phyloP scores from a whole-genome alignment of 352 stramenopile genomes.

The Globisporangium carolinianum region DNA sequence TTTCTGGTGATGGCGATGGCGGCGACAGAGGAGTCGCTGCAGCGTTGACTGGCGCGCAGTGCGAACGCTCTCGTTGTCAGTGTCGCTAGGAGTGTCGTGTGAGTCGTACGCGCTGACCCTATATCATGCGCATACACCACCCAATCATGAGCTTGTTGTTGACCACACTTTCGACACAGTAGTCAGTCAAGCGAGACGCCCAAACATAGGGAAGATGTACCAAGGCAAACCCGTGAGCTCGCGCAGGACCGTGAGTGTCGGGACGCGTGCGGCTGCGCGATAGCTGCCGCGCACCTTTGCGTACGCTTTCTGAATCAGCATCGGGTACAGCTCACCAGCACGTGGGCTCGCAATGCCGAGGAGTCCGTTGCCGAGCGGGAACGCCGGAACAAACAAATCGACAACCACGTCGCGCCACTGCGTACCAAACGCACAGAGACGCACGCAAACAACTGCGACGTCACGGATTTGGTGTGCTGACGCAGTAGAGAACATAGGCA shows the following conservation, averaged over 20 bases:
- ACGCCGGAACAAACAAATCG: slow-evolving; percentile 36
- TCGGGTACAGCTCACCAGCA: slow-evolving; percentile 25
- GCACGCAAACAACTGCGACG: slow-evolving; percentile 11
- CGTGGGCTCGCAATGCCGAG: slow-evolving; percentile 15
- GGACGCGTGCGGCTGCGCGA: slow-evolving; percentile 8
- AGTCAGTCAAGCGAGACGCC: too few relatives aligned
- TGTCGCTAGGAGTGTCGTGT: background rate
- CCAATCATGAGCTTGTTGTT: too few relatives aligned
- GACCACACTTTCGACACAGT: too few relatives aligned
- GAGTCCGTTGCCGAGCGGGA: slow-evolving; percentile 26
- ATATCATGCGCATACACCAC: too few relatives aligned
- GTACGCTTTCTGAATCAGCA: slow-evolving; percentile 51
- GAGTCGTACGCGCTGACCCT: slow-evolving; percentile 3
- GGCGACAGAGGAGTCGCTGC: slow-evolving; percentile 4
- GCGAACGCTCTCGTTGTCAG: background rate
- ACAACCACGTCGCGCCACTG: slow-evolving; percentile 30
- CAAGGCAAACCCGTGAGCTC: slow-evolving; percentile 41
- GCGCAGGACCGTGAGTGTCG: slow-evolving; percentile 26
- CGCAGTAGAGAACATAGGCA: background rate
- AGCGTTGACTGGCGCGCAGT: background rate
- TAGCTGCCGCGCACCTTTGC: slow-evolving; percentile 51
- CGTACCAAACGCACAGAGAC: slow-evolving; percentile 21
- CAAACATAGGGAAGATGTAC: slow-evolving; percentile 6
- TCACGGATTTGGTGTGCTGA: background rate
- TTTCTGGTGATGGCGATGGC: background rate